Base-by-base conservation (phyloP, 805 yeast genomes). In the Lipomyces starkeyi region DNA sequence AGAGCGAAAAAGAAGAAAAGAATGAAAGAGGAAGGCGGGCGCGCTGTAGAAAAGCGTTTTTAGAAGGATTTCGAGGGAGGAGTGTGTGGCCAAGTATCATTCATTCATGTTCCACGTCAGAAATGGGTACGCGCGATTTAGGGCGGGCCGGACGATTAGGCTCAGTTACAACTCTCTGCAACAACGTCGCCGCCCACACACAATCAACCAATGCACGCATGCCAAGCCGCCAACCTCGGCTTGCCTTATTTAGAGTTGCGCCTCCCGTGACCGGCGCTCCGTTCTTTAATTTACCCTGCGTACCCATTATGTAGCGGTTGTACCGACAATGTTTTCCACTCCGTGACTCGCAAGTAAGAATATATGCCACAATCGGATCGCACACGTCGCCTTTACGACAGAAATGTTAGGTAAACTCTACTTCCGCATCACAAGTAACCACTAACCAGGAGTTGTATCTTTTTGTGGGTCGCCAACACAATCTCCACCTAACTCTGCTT, bases 141-240 rank as follows among this genome's bases (percentile, higher is more conserved):
- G 22, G 49, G n/a, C 40, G 20, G 25, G 49, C 49, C 49, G 9
- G 49, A 6, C 49, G 49, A 43, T 43, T 43, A 43, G 22, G n/a
- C 20, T 17, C 20, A 17, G 49, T 17, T 43, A 43, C 49, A n/a
- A n/a, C 22, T n/a, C 9, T 43, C 22, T 43, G 49, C 49, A 43
- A 17, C 22, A 43, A 43, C 49, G 49, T 43, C 40, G 11, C n/a
- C 6, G 49, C 49, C 8, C 49, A 40, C 32, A n/a, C 49, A 43
- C 49, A 43, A 43, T 43, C 49, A 43, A 43, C 49, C 49, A 43
- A 43, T 43, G 4, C 8, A 43, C 49, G 49, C 49, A 43, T n/a
- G 49, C 49, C 49, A 43, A 43, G 49, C 49, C 49, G 49, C 49
- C 22, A 43, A n/a, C 49, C 49, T 43, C 49, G 49, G 49, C 49